Conservation (phyloP, 306 rosid species). For the Dryas octopetala region DNA sequence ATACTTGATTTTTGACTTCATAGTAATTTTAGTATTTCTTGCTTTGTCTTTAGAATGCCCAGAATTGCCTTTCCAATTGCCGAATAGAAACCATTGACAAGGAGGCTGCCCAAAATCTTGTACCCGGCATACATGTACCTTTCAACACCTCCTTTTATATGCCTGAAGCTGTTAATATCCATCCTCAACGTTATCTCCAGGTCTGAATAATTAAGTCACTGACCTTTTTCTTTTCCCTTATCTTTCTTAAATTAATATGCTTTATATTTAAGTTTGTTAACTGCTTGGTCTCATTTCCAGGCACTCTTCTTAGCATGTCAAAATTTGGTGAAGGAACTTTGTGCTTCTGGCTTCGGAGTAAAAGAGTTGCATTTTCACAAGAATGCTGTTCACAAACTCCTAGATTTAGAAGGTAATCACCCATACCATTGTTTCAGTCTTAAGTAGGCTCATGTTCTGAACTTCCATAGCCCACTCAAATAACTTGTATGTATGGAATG, state of each 20-base stretch:
- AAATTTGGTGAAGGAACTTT: slow-evolving; percentile 52
- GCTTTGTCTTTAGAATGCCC: slow-evolving; percentile 62
- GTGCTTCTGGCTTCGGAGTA: slow-evolving; percentile 40
- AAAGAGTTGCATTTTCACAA: slow-evolving; percentile 56
- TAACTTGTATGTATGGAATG: neutral
- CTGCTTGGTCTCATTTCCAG: slow-evolving; percentile 36
- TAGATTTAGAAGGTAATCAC: slow-evolving; percentile 72
- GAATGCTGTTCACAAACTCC: slow-evolving; percentile 51
- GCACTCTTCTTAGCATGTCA: slow-evolving; percentile 73
- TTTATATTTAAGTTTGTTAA: neutral
- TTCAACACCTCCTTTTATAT: slow-evolving; percentile 64
- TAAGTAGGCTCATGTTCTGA: neutral
- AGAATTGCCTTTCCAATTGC: slow-evolving; percentile 73
- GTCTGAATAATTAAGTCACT: slow-evolving; percentile 33
- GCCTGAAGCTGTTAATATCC: slow-evolving; percentile 82
- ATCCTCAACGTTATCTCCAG: slow-evolving; percentile 73
- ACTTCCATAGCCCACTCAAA: no score
- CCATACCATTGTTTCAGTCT: slow-evolving; percentile 12
- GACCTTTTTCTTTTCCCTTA: neutral
- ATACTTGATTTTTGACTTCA: slow-evolving; percentile 16
- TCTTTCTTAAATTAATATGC: neutral
- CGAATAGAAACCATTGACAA: slow-evolving; percentile 58
- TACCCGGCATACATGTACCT: slow-evolving; percentile 57
- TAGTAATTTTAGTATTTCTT: slow-evolving; percentile 19
- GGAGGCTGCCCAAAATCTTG: slow-evolving; percentile 55